Evolutionary conservation across 2,329 filamentous ascomycete genomes (phyloP).

Genomic region (Pseudogymnoascus sp.): DNA sequence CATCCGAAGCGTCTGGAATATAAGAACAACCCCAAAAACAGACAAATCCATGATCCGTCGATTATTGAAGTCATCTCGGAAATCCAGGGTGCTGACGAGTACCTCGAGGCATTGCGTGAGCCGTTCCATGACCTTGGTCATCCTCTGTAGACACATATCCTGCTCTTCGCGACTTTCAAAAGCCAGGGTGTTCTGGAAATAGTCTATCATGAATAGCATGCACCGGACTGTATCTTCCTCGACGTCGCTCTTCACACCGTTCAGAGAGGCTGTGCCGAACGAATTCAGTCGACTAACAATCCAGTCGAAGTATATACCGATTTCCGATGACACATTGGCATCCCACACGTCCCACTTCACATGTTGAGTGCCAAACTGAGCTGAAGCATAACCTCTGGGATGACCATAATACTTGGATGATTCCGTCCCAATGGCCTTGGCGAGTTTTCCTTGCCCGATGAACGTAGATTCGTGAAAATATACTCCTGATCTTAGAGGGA

Average conservation of each 20-base stretch:
- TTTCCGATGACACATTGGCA: slow-evolving; percentile 51
- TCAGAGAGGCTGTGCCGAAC: background rate
- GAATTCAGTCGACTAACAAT: slow-evolving; percentile 38
- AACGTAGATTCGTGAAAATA: slow-evolving; percentile 56
- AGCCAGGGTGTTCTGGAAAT: slow-evolving; percentile 23
- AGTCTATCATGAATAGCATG: slow-evolving; percentile 23
- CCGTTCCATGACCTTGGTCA: slow-evolving; percentile 21
- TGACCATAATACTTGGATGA: slow-evolving; percentile 29
- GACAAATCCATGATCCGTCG: slow-evolving; percentile 7
- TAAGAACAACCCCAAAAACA: slow-evolving; percentile 27
- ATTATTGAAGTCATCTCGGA: slow-evolving; percentile 8
- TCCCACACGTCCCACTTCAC: slow-evolving; percentile 53
- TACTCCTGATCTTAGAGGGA: slow-evolving; percentile 47
- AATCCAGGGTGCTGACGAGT: background rate
- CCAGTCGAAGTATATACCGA: slow-evolving; percentile 55
- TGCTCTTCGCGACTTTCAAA: slow-evolving; percentile 16
- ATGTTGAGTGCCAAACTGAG: slow-evolving; percentile 38
- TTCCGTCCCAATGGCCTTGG: slow-evolving; percentile 29
- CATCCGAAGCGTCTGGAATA: slow-evolving; percentile 36
- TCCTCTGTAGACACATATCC: slow-evolving; percentile 22
- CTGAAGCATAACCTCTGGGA: background rate
- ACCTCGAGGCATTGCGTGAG: background rate
- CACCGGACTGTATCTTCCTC: slow-evolving; percentile 13
- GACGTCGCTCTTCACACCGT: background rate
- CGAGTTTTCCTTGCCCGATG: slow-evolving; percentile 47